These are phyloP conservation scores for Sergeia podlipaevii DNA, from an alignment of 208 protist species.

Conservation along the genomic window DNA sequence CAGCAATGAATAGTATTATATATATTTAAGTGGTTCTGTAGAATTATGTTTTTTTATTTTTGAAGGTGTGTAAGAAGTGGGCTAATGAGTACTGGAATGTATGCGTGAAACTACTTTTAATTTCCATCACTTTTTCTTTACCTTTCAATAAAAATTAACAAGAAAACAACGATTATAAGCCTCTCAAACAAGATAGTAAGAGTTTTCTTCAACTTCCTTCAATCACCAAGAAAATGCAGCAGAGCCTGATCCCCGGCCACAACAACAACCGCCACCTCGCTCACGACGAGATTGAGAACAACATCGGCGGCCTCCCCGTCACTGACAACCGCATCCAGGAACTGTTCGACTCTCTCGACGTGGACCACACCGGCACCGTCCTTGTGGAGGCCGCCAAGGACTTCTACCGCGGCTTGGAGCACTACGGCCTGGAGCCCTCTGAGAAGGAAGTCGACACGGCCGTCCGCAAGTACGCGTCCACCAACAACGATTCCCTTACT, in stretches of 20 bases:
- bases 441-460: conserved; percentile 41
- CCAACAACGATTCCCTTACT: conserved; percentile 35
- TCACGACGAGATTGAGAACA: conserved; percentile 76
- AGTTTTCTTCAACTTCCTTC: neutral
- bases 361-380: conserved; percentile 39
- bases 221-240: conserved; percentile 47
- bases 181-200: too few relatives aligned
- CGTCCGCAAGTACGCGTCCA: conserved; percentile 42
- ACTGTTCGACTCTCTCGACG: conserved; percentile 57
- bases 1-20: neutral
- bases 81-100: too few relatives aligned
- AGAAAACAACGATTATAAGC: too few relatives aligned
- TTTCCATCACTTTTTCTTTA: neutral
- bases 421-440: conserved; percentile 50
- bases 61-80: too few relatives aligned
- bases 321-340: conserved; percentile 55
- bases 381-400: conserved; percentile 35
- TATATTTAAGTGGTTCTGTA: too few relatives aligned
- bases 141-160: neutral
- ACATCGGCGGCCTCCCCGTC: conserved; percentile 61
- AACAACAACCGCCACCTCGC: conserved; percentile 92
- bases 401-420: conserved; percentile 52
- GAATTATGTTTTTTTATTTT: too few relatives aligned
- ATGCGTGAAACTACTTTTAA: neutral
- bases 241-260: conserved; percentile 78